A percentile compares a stretch with the other conserved stretches of the same genome.
Conservation (phyloP, 441 rosid species). For the Syzygium syzygioides region DNA sequence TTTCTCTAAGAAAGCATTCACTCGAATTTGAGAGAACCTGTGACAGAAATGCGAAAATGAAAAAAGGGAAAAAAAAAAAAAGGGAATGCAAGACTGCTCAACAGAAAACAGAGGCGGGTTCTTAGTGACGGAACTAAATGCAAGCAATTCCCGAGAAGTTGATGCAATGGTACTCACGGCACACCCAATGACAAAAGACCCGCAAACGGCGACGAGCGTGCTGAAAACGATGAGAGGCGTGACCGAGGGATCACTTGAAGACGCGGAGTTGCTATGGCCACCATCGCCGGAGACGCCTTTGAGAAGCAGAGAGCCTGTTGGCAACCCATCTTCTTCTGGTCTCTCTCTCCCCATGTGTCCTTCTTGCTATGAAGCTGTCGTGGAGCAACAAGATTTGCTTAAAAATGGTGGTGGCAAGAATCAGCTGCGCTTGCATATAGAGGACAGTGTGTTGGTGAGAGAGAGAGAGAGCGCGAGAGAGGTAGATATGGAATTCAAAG, state of each 20-base stretch:
- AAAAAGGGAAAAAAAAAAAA: not conserved
- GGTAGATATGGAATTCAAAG: not conserved
- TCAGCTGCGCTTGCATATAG: not conserved
- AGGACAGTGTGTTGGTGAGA: not conserved
- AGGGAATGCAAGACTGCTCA: not conserved
- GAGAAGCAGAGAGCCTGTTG: not conserved
- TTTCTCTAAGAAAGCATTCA: not conserved
- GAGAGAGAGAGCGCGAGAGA: not conserved
- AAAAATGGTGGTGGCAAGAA: not conserved
- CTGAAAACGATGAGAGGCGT: slow-evolving; percentile 15
- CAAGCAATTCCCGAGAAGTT: not conserved
- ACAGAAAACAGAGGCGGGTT: not conserved
- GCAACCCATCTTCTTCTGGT: not conserved
- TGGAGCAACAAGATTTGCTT: not conserved
- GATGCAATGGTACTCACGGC: slow-evolving; percentile 27
- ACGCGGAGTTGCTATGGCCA: not conserved
- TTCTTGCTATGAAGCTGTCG: not conserved
- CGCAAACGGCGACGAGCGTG: slow-evolving; percentile 40
- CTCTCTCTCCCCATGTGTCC: not conserved
- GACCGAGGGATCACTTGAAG: not conserved
- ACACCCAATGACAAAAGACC: slow-evolving; percentile 40
- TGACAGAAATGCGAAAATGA: not conserved
- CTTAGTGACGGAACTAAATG: not conserved
- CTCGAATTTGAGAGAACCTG: not conserved
- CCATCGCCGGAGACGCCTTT: not conserved